These are phyloP conservation scores for Nepenthes alata DNA, from an alignment of 179 eudicot species.

Conservation along the genomic window DNA sequence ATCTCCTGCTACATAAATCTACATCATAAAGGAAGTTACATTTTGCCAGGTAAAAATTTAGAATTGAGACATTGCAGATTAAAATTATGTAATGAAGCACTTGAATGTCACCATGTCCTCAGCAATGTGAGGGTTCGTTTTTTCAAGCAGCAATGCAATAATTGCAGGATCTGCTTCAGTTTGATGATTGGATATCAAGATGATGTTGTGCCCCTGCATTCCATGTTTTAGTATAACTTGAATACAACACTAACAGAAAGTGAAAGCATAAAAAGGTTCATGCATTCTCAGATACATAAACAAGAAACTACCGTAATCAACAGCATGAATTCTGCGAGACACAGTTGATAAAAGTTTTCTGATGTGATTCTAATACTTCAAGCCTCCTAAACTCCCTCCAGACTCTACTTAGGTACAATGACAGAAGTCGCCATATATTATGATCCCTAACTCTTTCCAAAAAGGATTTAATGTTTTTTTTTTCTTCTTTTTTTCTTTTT, in stretches of 20 bases:
- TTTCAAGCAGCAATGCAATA: conserved; percentile 74
- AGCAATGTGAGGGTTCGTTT: conserved; percentile 49
- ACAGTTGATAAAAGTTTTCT: no score
- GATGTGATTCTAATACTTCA: no score
- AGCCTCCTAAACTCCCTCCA: no score
- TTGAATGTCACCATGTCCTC: conserved; percentile 55
- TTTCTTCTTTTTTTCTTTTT: no score
- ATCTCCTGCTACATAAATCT: conserved; percentile 93
- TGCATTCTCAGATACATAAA: no score
- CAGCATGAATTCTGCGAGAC: no score
- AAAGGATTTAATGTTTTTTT: no score
- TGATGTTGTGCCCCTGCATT: conserved; percentile 78
- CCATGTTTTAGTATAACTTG: neutral
- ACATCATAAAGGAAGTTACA: conserved; percentile 25
- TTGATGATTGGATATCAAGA: conserved; percentile 97
- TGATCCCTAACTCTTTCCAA: no score
- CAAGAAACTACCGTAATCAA: no score
- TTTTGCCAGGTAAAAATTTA: conserved; percentile 6
- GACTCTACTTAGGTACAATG: no score
- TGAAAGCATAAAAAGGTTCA: no score
- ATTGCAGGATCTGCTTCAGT: conserved; percentile 97
- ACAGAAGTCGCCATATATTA: no score
- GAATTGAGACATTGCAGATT: neutral
- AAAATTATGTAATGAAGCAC: neutral
- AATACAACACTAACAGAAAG: neutral